Base-by-base conservation (phyloP, 1,284 basidiomycete species). In the Trichosporon asahii region DNA sequence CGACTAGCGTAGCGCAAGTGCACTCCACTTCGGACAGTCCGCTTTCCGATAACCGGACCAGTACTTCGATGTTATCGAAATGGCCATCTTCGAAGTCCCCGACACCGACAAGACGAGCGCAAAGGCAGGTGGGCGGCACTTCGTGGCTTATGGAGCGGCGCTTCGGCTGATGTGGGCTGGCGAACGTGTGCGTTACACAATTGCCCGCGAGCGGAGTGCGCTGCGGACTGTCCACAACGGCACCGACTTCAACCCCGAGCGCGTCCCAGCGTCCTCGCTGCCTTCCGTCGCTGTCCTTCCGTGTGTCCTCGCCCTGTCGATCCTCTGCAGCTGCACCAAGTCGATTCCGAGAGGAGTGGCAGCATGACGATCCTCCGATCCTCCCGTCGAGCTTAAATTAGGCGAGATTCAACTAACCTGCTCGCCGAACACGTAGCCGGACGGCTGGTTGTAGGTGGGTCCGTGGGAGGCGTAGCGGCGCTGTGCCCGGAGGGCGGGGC, bases 371-470 rank as follows among this genome's bases (percentile, higher is more conserved):
- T 53, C 49, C 49, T 53, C 49, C 8, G 23, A 23, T 53, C 49
- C 49, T 53, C 49, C 49, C 49, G 21, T 53, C 49, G 49, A 53
- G 49, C 49, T 23, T 53, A 53, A 53, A 53, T 53, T 53, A 53
- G 49, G 49, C 49, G 49, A 53, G 49, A 18, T 31, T 33, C n/a
- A 7, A 80, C 87, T 66, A 77, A 94, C 94, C 88, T 93, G 91
- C 86, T 96, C 94, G 74, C 90, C 90, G 77, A 95, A 95, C 72
- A 97, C 82, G 82, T 89, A 90, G 25, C 94, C 94, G 7, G 90
- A 89, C 57, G 94, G 94, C 76, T 94, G 91, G 81, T 96, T 94
- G 84, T 90, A 95, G 68, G 90, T 89, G 8, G 91, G 90, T 67
- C 89, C 91, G 78, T 91, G 90, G n/a, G 90, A 92, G 33, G 90